phyloP scores from a whole-genome alignment of 176 grass and related monocot genomes.

The Bothriochloa decipiens region DNA sequence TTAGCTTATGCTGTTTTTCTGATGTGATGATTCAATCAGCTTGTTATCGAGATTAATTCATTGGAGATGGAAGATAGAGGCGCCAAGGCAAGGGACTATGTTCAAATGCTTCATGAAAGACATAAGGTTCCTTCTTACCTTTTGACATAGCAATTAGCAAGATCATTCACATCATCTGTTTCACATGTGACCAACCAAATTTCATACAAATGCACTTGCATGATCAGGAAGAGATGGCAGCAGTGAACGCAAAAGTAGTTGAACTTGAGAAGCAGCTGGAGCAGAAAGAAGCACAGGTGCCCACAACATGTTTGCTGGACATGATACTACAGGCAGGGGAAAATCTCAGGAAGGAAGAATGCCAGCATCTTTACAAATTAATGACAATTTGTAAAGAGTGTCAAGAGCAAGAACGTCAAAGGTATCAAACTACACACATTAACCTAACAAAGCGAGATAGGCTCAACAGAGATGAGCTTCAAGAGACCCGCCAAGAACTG shows the following conservation, averaged over 20 bases:
- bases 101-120: conserved; percentile 24
- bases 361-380: background rate
- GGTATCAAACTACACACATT: background rate
- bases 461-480: conserved; percentile 4
- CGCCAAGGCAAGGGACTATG: background rate
- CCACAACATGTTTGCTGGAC: conserved; percentile 3
- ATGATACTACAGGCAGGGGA: conserved; percentile 33
- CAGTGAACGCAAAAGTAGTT: conserved; percentile 8
- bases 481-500: conserved; percentile 36
- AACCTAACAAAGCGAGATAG: background rate
- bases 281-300: background rate
- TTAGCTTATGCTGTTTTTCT: background rate
- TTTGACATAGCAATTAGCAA: background rate
- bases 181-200: background rate
- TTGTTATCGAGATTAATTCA: conserved; percentile 8
- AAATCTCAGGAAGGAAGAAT: conserved; percentile 8
- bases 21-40: background rate
- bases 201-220: background rate
- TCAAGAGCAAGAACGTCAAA: conserved; percentile 12
- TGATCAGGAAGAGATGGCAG: conserved; percentile 41
- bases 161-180: background rate
- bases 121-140: conserved; percentile 37
- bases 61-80: background rate
- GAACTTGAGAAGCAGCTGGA: conserved; percentile 41
- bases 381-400: background rate